Percentiles rank a stretch among this genome's conserved stretches.
These are phyloP conservation scores for Pythium chondricola DNA, from an alignment of 352 stramenopile species.

Conservation along the genomic window DNA sequence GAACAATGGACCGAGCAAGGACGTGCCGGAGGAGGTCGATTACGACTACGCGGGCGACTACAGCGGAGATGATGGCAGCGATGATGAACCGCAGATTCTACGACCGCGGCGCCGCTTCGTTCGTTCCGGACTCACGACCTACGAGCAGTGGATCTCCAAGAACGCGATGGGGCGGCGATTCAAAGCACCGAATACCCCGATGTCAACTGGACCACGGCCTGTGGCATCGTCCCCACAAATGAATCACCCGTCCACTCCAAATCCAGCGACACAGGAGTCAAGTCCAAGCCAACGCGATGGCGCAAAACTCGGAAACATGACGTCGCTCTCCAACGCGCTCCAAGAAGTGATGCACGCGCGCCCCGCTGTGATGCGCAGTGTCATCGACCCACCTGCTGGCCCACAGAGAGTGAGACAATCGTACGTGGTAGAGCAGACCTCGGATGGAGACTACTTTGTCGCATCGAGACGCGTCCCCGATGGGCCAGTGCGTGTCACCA, in stretches of 20 bases:
- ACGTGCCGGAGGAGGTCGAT: not conserved
- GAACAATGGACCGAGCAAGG: not conserved
- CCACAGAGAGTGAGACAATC: constrained; percentile 4
- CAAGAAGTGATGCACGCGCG: constrained; percentile 21
- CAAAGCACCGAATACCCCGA: too few relatives aligned
- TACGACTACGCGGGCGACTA: not conserved
- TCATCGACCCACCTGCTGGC: constrained; percentile 7
- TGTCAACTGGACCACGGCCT: too few relatives aligned
- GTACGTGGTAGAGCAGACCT: constrained; percentile 23
- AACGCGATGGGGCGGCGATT: constrained; percentile 21
- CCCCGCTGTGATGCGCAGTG: constrained; percentile 9
- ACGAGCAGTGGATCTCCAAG: constrained; percentile 25
- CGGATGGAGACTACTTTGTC: constrained; percentile 19
- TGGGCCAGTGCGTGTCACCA: constrained; percentile 1
- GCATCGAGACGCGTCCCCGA: constrained; percentile 14
- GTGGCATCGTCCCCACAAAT: too few relatives aligned
- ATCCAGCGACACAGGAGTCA: too few relatives aligned
- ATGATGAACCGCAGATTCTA: constrained; percentile 10
- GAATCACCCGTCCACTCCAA: too few relatives aligned
- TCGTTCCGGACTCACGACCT: constrained; percentile 19
- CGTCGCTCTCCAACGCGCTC: constrained; percentile 22
- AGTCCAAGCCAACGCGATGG: too few relatives aligned
- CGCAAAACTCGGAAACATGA: constrained; percentile 2
- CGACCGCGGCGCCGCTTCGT: constrained; percentile 20
- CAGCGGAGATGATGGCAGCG: constrained; percentile 11